Conservation (phyloP, 164 flowering plant species). For the Sedum album region DNA sequence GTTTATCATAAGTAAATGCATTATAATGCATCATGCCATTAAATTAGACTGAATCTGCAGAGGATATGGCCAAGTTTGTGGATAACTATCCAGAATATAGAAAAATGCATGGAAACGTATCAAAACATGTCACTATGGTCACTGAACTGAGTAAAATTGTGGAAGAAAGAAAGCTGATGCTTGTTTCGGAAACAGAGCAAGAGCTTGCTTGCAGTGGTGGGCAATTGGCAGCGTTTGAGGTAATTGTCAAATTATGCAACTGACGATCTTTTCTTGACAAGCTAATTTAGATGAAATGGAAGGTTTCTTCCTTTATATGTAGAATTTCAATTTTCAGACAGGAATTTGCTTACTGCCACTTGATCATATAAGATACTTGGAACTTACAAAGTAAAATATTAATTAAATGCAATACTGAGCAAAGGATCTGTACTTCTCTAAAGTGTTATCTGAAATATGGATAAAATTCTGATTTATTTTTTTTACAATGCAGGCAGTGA, state of each 20-base stretch:
- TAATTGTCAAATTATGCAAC: conserved; percentile 14
- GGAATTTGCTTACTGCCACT: background rate
- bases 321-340: background rate
- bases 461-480: background rate
- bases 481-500: conserved; percentile 57
- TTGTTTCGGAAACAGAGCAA: conserved; percentile 91
- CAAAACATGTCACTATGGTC: conserved; percentile 92
- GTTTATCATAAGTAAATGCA: background rate
- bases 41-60: conserved; percentile 30
- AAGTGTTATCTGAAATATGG: background rate
- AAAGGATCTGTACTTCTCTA: background rate
- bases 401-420: background rate
- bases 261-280: background rate
- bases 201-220: conserved; percentile 98
- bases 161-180: conserved; percentile 86
- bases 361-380: too few relatives aligned
- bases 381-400: background rate
- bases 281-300: background rate
- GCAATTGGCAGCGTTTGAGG: conserved; percentile 95
- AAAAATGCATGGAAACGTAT: conserved; percentile 95
- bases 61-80: conserved; percentile 98
- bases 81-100: conserved; percentile 93
- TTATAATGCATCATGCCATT: background rate
- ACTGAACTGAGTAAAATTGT: conserved; percentile 97
- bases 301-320: background rate